Evolutionary conservation across 495 filamentous ascomycete genomes (phyloP), one percentile per base, ranked within the genome.

Genomic region (Aspergillus bertholletiae): DNA sequence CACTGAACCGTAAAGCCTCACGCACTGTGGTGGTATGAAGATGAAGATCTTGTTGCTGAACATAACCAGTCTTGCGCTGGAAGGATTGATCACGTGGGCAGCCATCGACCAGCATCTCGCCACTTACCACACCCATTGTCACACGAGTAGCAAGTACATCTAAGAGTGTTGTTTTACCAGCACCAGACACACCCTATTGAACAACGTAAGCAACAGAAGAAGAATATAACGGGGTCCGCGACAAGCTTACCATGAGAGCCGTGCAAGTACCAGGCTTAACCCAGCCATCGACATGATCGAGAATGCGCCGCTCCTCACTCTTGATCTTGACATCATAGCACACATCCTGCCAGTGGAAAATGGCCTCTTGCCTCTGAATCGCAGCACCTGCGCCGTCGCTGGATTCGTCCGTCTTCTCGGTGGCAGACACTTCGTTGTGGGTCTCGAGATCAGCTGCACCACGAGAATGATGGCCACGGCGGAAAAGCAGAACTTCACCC

Each of bases 11-110:
- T 23, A 97, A 76, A 20, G 92, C 90, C 60, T 80, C 92, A 40
- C 92, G 83, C 34, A 96, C 92, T 5, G 93, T 97, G 1, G 86
- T 84, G 0, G 90, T 95, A 32, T 86, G 78, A 22, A 95, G 79
- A 69, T 96, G 92, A 8, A 97, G 80, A 82, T 97, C 93, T 70
- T 96, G 91, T 67, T 97, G 93, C 62, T 97, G 90, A 18, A 94
- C 93, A 61, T 96, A 97, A 23, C 92, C 92, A 3, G 92, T 96
- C 75, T 94, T 94, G 30, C 92, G 87, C 64, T 94, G 90, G 79
- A 96, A 96, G 0, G 88, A 90, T 17, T 80, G 75, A 63, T 95
- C 89, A 17, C 87, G 68, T 32, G 69, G 72, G 24, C 70, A 59
- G 12, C 81, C 81, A 53, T 83, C 76, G 17, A 84, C 79, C 47